Evolutionary conservation across 202 grass and related monocot genomes (phyloP), one percentile per base, ranked within the genome.

Genomic region (Eragrostis tef): DNA sequence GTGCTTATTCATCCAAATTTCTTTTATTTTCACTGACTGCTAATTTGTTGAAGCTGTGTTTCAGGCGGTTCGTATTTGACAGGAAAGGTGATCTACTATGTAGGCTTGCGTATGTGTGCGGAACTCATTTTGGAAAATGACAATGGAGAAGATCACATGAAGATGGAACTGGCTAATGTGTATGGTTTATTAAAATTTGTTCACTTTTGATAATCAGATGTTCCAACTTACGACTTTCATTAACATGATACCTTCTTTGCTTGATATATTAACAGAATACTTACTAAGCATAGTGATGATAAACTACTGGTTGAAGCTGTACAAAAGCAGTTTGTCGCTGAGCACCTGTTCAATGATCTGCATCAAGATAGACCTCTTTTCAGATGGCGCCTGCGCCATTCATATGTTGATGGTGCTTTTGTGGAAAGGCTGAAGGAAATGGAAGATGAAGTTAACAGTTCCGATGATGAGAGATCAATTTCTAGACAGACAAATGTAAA

Each of bases 121-220:
- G 9, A 9, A 67, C 12, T 74, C 34, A 45, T 83, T 46, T 39
- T 87, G 19, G 1, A 21, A 11, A 29, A 61, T 61, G 9, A 16
- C 45, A 0, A 15, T 43, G 82, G 72, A 74, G 82, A 73, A 48
- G 87, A 84, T 11, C 82, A 68, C 21, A 72, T 83, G 70, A 81
- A 88, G 79, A 83, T 60, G 41, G 79, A 88, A 49, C 67, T 91
- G 26, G 82, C 82, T 69, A 86, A 70, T 17, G 74, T 91, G 89
- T 91, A 52, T 9, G 67, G 65, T 74, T 80, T 52, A 27, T 79
- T 36, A 19, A 65, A 66, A 43, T 47, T 19, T 15, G 46, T 73
- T 11, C 14, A 41, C 26, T 11, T 34, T 76, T 74, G 36, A 39
- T 8, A 25, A 43, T 57, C 67, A 47, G 24, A 48, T 39, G 31